Evolutionary conservation across 176 grass and related monocot genomes (phyloP), one percentile per base, ranked within the genome.

Genomic region (Rhynchospora pubera): DNA sequence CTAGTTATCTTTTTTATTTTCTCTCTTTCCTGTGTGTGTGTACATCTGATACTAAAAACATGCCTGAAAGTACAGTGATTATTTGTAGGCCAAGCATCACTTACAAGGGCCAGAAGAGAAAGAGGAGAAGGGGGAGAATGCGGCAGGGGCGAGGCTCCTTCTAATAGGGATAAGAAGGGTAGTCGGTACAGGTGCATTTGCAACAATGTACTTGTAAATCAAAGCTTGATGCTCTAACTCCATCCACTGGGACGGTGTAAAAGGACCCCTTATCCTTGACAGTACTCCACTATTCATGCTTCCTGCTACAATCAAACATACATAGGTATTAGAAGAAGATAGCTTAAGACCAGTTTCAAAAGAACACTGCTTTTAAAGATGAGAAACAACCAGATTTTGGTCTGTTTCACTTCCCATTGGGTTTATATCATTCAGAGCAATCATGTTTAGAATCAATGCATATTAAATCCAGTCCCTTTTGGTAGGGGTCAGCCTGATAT

Each of bases 231-330:
- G 94, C 72, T 97, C 94, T 65, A 97, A 82, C 76, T 97, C 91
- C 90, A 97, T 91, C 94, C 94, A 97, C 85, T 97, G 94, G 26
- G 94, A 89, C 18, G 90, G 90, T 6, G 94, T 97, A 80, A 97
- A 97, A 7, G 94, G 91, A 30, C 90, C 90, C 85, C 91, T 94
- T 65, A 94, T 77, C 80, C 91, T 89, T 48, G 91, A 81, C 88
- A 90, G 71, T 45, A 89, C 52, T 26, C 84, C 90, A 83, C 89
- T 66, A 28, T 82, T 53, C 88, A 94, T 94, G 88, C 57, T 86
- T 22, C 16, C 70, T 19, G 72, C 87, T 21, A 76, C 78, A 87
- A 88, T 84, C 74, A 89, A 85, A 76, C 47, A 30, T 39, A 55
- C 43, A 47, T 39, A 75, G 83, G 72, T 9, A 23, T 76, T 61